Conservation (phyloP, 2,329 filamentous ascomycete species). For the Fusarium goolgardi region DNA sequence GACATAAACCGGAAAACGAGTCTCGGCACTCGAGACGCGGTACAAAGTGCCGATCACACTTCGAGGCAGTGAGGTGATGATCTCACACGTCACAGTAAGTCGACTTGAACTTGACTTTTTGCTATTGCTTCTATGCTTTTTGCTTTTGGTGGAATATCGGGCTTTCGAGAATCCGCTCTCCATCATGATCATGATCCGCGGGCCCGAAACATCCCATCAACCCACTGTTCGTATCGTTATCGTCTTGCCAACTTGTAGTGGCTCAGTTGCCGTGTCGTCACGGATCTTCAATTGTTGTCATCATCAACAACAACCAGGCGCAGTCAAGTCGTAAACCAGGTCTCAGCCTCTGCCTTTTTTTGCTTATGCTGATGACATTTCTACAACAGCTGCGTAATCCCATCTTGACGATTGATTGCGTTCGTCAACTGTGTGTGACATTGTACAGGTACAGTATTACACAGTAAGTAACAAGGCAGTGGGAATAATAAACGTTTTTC, state of each 20-base stretch:
- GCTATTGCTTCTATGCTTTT: constrained; percentile 2
- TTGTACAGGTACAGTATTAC: constrained; percentile 9
- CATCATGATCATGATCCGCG: constrained; percentile 1
- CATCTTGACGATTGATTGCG: constrained; percentile 16
- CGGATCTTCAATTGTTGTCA: constrained; percentile 34
- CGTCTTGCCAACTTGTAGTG: constrained; percentile 25
- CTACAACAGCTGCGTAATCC: constrained; percentile 13
- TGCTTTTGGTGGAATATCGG: constrained; percentile 26
- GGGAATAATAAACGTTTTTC: constrained; percentile 16
- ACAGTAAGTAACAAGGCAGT: constrained; percentile 5
- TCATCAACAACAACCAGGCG: constrained; percentile 30
- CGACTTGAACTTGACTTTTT: constrained; percentile 7
- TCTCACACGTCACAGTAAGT: constrained; percentile 22
- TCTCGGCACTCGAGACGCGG: constrained; percentile 19
- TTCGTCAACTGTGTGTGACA: constrained; percentile 1
- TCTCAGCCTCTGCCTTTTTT: constrained; percentile 5
- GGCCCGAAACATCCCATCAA: neutral
- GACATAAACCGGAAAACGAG: constrained; percentile 27
- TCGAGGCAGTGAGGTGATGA: constrained; percentile 14
- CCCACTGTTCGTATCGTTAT: neutral
- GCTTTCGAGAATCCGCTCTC: constrained; percentile 26
- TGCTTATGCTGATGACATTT: constrained; percentile 11
- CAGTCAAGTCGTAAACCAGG: constrained; percentile 17
- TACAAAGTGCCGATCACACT: constrained; percentile 24
- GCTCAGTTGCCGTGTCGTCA: constrained; percentile 35